A percentile compares a stretch with the other conserved stretches of the same genome.
phyloP scores from a whole-genome alignment of 129 eudicot genomes.

The Glebionis coronaria region DNA sequence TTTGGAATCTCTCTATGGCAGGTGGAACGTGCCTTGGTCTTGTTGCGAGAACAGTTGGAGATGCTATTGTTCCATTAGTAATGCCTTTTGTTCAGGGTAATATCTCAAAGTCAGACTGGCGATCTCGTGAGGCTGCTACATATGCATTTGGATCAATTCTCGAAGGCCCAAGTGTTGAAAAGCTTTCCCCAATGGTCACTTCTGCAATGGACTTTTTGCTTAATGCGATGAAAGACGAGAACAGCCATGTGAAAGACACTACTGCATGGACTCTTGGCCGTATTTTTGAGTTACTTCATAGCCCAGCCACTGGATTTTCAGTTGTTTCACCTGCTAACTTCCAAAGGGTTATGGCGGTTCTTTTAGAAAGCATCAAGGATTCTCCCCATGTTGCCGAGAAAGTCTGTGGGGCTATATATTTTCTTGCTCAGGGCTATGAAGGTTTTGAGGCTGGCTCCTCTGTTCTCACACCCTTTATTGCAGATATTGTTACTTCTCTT shows the following conservation, averaged over 20 bases:
- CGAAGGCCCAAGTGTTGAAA: constrained; percentile 80
- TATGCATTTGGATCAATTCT: constrained; percentile 93
- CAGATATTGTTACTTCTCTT: constrained; percentile 50
- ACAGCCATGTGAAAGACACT: constrained; percentile 86
- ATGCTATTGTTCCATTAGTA: constrained; percentile 69
- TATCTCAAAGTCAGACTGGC: constrained; percentile 70
- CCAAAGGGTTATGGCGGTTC: constrained; percentile 45
- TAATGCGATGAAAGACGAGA: constrained; percentile 75
- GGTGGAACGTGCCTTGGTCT: constrained; percentile 93
- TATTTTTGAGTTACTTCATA: constrained; percentile 75
- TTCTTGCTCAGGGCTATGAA: constrained; percentile 85
- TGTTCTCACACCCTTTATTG: constrained; percentile 56
- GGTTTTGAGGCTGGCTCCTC: constrained; percentile 64
- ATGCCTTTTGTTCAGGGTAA: constrained; percentile 84
- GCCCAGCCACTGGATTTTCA: constrained; percentile 71
- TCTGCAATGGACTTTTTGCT: constrained; percentile 72
- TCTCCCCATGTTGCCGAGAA: constrained; percentile 85
- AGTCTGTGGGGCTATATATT: constrained; percentile 90
- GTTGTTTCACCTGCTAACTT: constrained; percentile 65
- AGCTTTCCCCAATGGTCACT: constrained; percentile 69
- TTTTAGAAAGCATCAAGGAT: constrained; percentile 74
- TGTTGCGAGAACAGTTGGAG: constrained; percentile 91
- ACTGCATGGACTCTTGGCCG: constrained; percentile 95
- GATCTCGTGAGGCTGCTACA: constrained; percentile 86
- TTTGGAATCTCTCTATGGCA: constrained; percentile 89